Evolutionary conservation across 2,329 filamentous ascomycete genomes (phyloP), one percentile per base, ranked within the genome.

Genomic region (Aspergillus ustus): DNA sequence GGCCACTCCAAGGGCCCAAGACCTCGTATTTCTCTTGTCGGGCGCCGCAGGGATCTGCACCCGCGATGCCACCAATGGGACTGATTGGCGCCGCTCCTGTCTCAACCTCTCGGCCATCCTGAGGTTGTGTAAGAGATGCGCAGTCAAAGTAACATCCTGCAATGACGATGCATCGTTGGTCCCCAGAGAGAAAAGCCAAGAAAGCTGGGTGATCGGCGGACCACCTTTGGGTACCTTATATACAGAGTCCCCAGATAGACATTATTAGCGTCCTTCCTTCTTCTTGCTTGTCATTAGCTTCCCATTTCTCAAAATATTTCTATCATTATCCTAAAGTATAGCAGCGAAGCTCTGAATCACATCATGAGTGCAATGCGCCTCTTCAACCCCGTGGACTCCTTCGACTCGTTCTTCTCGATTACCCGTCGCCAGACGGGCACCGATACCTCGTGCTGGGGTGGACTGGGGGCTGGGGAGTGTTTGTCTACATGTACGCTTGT

Each of bases 341-440:
- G 6, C 25, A 25, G 25, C 6, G 25, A 5, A 25, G 25, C 25
- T 25, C 25, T 25, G 15, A 50, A 13, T 7, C 9, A 29, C 2
- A 25, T 31, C 8, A 25, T 13, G 28, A 51, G n/a, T 48, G 25
- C 20, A 31, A 59, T 59, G 57, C 49, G 28, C 11, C 57, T 48
- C 25, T 53, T 52, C 43, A 59, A 52, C 28, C 49, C 57, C n/a
- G 17, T 53, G 29, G 40, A 58, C 49, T 52, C 56, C 15, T 45
- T 58, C 56, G 43, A 49, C 45, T 20, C 45, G 13, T 13, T 25
- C 7, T 44, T 56, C 25, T 15, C n/a, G 3, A n/a, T 56, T 15
- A 34, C 19, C 28, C 53, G 53, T 48, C 53, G 53, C 49, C 56
- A 51, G 28, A 44, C 45, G 43, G 45, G 34, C 45, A 46, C 56